Evolutionary conservation across 2,329 filamentous ascomycete species (phyloP), one percentile per base, ranked within the genome.

Genomic region (Simplicillium sp.): DNA sequence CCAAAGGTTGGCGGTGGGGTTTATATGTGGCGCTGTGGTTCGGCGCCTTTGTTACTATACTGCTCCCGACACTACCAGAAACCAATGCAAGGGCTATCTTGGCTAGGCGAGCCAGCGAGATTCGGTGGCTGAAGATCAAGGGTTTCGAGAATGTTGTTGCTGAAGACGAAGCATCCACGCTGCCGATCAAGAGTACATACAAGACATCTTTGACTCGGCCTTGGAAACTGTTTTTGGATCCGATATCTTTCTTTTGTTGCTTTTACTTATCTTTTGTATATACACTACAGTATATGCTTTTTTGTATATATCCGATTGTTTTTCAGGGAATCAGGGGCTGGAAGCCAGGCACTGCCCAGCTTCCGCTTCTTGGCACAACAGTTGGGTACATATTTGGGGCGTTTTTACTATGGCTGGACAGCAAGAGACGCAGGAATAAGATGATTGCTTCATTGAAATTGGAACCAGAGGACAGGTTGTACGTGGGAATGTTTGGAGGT

Each of bases 231-330:
- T 51, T 70, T 1, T 58, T 69, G 43, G 66, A 70, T 41, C 53
- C 64, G 0, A 70, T 71, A 33, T 66, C 62, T 2, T 56, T 69
- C 40, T 49, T 66, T 11, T 57, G 59, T 37, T 65, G 66, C 4
- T 51, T 71, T 28, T 71, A 71, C 45, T 54, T 68, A 48, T 58
- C 59, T 3, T 55, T 71, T 15, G 63, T 70, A 13, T 70, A 70
- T 42, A 56, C 55, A 12, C 52, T 68, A 5, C 54, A 68, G 8
- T 69, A 70, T 52, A 72, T 73, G 67, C 57, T 73, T 13, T 73
- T 73, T 53, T 64, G 59, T 8, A 71, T 71, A 41, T 73, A 72
- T 40, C 66, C 61, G 1, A 67, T 69, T 29, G 63, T 70, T 12
- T 69, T 66, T 43, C 64, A 70, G 44, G 49, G 66, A 28, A 58